These are phyloP conservation scores for Ophiostoma piceae DNA, from an alignment of 2,329 filamentous ascomycete species.

Conservation along the genomic window DNA sequence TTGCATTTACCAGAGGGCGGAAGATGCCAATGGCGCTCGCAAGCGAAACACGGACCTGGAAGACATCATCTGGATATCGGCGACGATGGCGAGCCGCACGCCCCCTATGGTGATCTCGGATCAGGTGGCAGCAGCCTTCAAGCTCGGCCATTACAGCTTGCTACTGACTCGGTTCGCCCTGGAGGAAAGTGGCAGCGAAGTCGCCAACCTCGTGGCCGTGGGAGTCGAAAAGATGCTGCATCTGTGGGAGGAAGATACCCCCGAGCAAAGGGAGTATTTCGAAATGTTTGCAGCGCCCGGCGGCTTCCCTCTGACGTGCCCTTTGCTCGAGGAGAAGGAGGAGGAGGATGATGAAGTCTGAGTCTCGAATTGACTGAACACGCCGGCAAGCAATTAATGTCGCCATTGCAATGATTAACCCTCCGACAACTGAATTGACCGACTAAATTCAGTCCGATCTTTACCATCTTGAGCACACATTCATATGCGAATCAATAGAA, in stretches of 20 bases:
- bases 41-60: neutral
- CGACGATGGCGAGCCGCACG: neutral
- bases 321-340: neutral
- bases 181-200: neutral
- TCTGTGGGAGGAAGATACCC: neutral
- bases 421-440: no score
- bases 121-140: neutral
- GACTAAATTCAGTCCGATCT: no score
- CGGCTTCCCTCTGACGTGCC: neutral
- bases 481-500: no score
- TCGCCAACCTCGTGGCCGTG: neutral
- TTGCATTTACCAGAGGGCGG: neutral
- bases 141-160: neutral
- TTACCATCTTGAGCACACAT: no score
- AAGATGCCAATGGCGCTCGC: neutral
- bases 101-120: neutral
- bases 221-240: neutral
- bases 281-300: neutral
- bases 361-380: no score
- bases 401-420: no score
- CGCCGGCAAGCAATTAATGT: no score
- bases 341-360: neutral
- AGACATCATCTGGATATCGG: neutral
- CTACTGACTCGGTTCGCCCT: neutral
- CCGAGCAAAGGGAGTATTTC: constrained; percentile 5